A percentile compares a stretch with the other conserved stretches of the same genome.
These are phyloP conservation scores for Rutidosis leptorrhynchoides DNA, from an alignment of 129 eudicot genomes.

Conservation along the genomic window DNA sequence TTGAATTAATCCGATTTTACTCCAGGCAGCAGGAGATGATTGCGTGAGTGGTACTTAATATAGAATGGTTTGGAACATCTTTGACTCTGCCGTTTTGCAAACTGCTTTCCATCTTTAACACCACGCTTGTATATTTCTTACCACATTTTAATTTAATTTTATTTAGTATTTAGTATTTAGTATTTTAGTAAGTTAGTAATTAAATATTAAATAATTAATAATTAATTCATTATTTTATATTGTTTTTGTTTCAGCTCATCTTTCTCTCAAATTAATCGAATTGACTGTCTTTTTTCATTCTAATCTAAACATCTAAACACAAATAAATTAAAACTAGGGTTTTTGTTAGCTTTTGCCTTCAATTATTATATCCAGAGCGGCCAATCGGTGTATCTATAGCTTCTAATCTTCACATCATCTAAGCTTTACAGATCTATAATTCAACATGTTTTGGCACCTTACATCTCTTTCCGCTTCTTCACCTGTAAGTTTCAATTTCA, in stretches of 20 bases:
- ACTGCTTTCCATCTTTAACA: too few relatives aligned
- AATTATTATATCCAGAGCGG: slow-evolving; percentile 1
- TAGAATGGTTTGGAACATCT: too few relatives aligned
- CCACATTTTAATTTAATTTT: too few relatives aligned
- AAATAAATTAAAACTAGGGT: slow-evolving; percentile 38
- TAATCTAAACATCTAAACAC: too few relatives aligned
- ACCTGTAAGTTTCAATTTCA: slow-evolving; percentile 40
- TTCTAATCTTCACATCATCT: slow-evolving; percentile 1
- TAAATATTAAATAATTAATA: too few relatives aligned
- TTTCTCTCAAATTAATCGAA: slow-evolving; percentile 29
- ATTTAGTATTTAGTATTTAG: too few relatives aligned
- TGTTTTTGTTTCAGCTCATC: slow-evolving; percentile 6
- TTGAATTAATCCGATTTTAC: too few relatives aligned
- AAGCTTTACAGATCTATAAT: slow-evolving; percentile 52
- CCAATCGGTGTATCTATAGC: slow-evolving; percentile 23
- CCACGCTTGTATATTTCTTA: too few relatives aligned
- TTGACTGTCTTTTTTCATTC: slow-evolving; percentile 15
- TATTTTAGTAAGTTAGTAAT: too few relatives aligned
- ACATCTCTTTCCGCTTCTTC: slow-evolving; percentile 66
- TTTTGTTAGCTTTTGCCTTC: slow-evolving; percentile 36
- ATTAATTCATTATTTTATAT: neutral
- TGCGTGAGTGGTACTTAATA: too few relatives aligned
- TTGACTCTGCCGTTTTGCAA: too few relatives aligned
- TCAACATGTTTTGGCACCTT: slow-evolving; percentile 81
- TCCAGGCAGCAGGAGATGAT: too few relatives aligned